phyloP scores from a whole-genome alignment of 163 green algal genomes.

The Scenedesmus sp. region DNA sequence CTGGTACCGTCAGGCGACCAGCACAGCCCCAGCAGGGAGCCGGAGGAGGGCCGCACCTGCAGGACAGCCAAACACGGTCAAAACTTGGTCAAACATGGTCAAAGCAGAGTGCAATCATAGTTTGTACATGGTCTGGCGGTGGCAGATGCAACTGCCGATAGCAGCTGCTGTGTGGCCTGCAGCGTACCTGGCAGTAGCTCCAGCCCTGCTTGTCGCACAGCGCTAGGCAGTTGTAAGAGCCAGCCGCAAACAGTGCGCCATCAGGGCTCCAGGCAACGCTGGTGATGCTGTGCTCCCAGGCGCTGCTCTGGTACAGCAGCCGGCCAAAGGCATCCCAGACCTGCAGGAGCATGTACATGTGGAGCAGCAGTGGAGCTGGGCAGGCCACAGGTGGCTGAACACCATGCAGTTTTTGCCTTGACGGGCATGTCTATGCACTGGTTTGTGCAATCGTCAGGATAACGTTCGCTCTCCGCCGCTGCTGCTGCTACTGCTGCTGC shows the following conservation, averaged over 20 bases:
- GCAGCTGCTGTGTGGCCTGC: not conserved
- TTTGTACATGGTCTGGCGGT: not conserved
- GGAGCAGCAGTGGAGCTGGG: no score
- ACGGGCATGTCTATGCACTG: no score
- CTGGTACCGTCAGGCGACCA: constrained; percentile 83
- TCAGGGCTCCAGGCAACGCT: constrained; percentile 77
- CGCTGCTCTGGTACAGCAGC: constrained; percentile 75
- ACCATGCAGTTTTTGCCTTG: no score
- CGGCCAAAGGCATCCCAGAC: constrained; percentile 86
- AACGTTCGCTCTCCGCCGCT: not conserved
- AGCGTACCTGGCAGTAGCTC: constrained; percentile 73
- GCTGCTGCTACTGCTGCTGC: not conserved
- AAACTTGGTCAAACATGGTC: no score
- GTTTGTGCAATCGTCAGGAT: no score
- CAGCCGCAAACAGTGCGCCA: constrained; percentile 79
- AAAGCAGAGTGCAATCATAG: no score
- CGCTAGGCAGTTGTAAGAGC: constrained; percentile 73
- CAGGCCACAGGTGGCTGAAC: no score
- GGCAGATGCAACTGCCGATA: not conserved
- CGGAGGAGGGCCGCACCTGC: constrained; percentile 63
- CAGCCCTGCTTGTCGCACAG: constrained; percentile 84
- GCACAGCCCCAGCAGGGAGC: constrained; percentile 66
- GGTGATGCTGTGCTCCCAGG: constrained; percentile 70
- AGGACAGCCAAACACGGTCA: not conserved
- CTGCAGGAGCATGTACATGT: constrained; percentile 46